Evolutionary conservation across 2,329 filamentous ascomycete species (phyloP), one percentile per base, ranked within the genome.

Genomic region (Fusarium haematococcum): DNA sequence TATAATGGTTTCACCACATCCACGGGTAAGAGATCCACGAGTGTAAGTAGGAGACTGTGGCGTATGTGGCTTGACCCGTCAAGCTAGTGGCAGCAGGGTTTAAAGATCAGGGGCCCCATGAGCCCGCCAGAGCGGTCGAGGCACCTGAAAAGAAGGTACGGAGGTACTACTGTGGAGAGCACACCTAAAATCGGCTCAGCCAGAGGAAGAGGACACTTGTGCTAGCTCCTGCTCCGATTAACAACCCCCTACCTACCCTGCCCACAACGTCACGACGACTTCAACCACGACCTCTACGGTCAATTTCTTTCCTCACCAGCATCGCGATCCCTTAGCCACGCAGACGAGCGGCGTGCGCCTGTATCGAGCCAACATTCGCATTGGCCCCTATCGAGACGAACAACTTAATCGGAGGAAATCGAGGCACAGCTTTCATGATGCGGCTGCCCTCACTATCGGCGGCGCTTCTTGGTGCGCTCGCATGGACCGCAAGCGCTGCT

Each of bases 401-500:
- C 8, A 20, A 11, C 32, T 16, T 16, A 25, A 35, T 73, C 48
- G 60, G 56, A 63, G 54, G 56, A 27, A 65, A 50, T 67, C 63
- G 58, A 67, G 65, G 59, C 43, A 63, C 57, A 76, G 69, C 64
- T 70, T 39, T 75, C 79, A 84, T 78, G 74, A 88, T 88, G 87
- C 83, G 86, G 84, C 81, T 87, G 78, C 83, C 84, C 68, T 84
- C 82, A 71, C 76, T 88, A 79, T 84, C 86, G 75, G 84, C 85
- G 75, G 82, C 85, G 80, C 83, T 87, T 80, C 82, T 88, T 78
- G 86, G 86, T 79, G 85, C 86, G 65, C 82, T 85, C 71, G 84
- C 89, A 70, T 87, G 87, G 81, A 86, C 84, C 68, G 84, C 86
- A 72, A 82, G 85, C 68, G 87, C 90, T 79, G 74, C 81, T 50